These are phyloP conservation scores for Penicillium sp. DNA, from an alignment of 2,329 filamentous ascomycete species.

Conservation along the genomic window DNA sequence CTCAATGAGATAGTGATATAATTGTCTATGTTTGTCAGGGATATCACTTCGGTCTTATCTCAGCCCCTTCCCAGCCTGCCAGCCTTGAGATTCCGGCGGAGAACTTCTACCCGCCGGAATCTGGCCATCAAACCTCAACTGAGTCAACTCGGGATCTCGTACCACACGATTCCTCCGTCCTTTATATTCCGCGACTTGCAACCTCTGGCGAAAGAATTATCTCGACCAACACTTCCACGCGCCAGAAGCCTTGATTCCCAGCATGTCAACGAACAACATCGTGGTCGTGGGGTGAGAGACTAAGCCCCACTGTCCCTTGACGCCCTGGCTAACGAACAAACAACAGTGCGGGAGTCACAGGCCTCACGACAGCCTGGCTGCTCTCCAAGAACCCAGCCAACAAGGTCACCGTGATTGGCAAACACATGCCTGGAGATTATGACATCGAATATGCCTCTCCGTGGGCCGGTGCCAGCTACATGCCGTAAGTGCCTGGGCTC, in stretches of 20 bases:
- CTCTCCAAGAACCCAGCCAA: slow-evolving; percentile 57
- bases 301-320: not conserved
- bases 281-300: slow-evolving; percentile 3
- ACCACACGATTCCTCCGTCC: not conserved
- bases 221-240: not conserved
- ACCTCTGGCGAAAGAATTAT: not conserved
- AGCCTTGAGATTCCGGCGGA: not conserved
- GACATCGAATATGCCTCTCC: slow-evolving; percentile 85
- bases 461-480: slow-evolving; percentile 75
- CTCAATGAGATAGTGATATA: not conserved
- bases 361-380: slow-evolving; percentile 64
- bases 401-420: slow-evolving; percentile 69
- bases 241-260: not conserved
- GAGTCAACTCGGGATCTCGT: not conserved
- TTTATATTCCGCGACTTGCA: not conserved
- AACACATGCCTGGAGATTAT: slow-evolving; percentile 90
- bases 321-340: not conserved
- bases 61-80: not conserved
- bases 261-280: slow-evolving; percentile 4
- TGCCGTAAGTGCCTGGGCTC: not conserved
- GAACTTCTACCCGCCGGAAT: slow-evolving; percentile 1
- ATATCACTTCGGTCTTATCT: not conserved
- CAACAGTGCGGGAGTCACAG: slow-evolving; percentile 62
- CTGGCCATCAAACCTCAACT: not conserved
- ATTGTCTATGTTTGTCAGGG: not conserved